Evolutionary conservation across 352 stramenopile species (phyloP), one percentile per base, ranked within the genome.

Genomic region (Pythium myriotylum): DNA sequence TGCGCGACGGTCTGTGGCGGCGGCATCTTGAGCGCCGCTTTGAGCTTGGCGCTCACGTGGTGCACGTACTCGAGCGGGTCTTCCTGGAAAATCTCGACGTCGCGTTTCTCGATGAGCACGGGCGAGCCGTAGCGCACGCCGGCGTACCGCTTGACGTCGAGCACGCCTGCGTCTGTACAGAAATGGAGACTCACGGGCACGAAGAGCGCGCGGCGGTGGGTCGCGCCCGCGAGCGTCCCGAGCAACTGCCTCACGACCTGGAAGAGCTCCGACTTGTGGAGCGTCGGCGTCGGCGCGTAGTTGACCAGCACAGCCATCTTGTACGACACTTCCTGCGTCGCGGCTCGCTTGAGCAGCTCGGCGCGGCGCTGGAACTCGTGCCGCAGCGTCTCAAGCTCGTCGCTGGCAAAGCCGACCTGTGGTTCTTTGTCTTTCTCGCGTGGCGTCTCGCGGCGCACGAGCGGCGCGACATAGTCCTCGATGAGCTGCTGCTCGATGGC

Each of bases 121-220:
- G 81, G 81, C 14, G 77, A 78, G 26, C 81, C 81, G 52, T 88
- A 89, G 6, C 81, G 79, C 46, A 91, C 69, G 7, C 72, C 73
- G 16, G 72, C 79, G 45, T 86, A 87, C 32, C 81, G 72, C 27
- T 68, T 70, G 14, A 78, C 75, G 40, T 78, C 64, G 43, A 91
- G 35, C 42, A 85, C 74, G 32, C 68, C 66, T 7, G 70, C 63
- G 49, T 74, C 72, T 13, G 79, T 67, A 56, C 81, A 91, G 58
- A 81, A 89, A 59, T 91, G 77, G 62, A 89, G 50, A 9, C 73
- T 72, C 54, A 91, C 81, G 1, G 81, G 81, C 29, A 91, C 77
- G 0, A 91, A 59, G 6, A 91, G 67, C 43, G 76, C 76, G 35
- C 77, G 74, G 22, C 68, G 65, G 51, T 82, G 75, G 13, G 62